Evolutionary conservation across 2,329 filamentous ascomycete genomes (phyloP), one percentile per base, ranked within the genome.

Genomic region (Trichoderma arundinaceum): DNA sequence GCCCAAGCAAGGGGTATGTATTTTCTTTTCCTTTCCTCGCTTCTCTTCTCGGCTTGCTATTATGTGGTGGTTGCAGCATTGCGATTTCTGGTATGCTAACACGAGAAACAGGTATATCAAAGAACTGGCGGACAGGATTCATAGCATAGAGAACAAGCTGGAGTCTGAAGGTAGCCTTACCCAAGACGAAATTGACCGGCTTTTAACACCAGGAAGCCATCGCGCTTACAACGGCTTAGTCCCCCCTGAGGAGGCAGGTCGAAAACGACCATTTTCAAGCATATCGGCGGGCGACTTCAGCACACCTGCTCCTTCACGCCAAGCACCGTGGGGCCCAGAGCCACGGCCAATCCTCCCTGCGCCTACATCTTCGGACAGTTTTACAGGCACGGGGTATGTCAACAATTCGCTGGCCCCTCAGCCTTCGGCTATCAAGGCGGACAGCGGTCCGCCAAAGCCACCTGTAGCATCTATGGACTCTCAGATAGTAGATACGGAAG

Each of bases 111-210:
- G 89, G 15, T 96, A 96, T 72, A 97, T 97, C 76, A 96, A 96
- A 75, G 92, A 96, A 76, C 84, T 97, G 22, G 92, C 92, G 28
- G 92, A 96, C 74, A 84, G 93, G 32, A 88, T 97, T 66, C 88
- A 94, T 72, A 89, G 86, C 49, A 89, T 97, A 52, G 93, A 96
- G 75, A 90, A 89, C 69, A 91, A 92, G 74, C 87, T 95, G 65
- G 85, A 84, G 46, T 82, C 80, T 8, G 83, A 86, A 38, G 76
- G 77, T 66, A 78, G 72, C 46, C 72, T 77, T 65, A 80, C 76
- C 46, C 78, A 81, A 62, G 81, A 82, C 61, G 76, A 79, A n/a
- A 76, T 84, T n/a, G 82, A 84, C 43, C 74, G 76, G 53, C 71
- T 79, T 10, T 78, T 79, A 51, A 74, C 72, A 13, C 69, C 76